Conservation (phyloP, 345 rosid genomes). For the Populus davidiana region DNA sequence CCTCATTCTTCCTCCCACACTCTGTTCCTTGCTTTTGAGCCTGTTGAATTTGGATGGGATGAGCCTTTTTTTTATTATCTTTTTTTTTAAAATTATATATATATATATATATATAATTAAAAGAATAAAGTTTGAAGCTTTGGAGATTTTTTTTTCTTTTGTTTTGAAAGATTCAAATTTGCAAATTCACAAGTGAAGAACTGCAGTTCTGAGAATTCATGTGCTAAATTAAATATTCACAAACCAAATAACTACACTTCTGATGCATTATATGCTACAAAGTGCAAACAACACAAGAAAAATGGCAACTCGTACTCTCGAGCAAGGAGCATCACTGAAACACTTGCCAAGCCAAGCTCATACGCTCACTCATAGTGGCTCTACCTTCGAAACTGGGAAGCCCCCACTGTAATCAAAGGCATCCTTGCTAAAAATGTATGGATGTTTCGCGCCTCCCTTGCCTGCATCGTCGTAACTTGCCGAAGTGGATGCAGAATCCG, state of each 20-base stretch:
- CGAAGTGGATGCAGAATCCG: slow-evolving; percentile 24
- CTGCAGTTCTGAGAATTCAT: no score
- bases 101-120: no score
- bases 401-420: slow-evolving; percentile 23
- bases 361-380: slow-evolving; percentile 2
- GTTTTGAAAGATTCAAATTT: no score
- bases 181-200: no score
- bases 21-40: no score
- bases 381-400: slow-evolving; percentile 13
- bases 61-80: no score
- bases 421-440: slow-evolving; percentile 3
- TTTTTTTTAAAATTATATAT: no score
- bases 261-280: not conserved
- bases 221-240: not conserved
- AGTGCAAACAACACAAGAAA: not conserved
- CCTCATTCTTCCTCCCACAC: no score
- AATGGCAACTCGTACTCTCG: not conserved
- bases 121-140: no score
- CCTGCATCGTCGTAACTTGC: slow-evolving; percentile 12
- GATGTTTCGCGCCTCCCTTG: slow-evolving; percentile 23
- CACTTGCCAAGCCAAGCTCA: not conserved
- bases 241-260: not conserved
- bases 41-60: no score
- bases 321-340: not conserved
- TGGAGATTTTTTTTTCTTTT: no score